Evolutionary conservation across 768 basidiomycete genomes (phyloP), one percentile per base, ranked within the genome.

Genomic region (Galerina marginata): DNA sequence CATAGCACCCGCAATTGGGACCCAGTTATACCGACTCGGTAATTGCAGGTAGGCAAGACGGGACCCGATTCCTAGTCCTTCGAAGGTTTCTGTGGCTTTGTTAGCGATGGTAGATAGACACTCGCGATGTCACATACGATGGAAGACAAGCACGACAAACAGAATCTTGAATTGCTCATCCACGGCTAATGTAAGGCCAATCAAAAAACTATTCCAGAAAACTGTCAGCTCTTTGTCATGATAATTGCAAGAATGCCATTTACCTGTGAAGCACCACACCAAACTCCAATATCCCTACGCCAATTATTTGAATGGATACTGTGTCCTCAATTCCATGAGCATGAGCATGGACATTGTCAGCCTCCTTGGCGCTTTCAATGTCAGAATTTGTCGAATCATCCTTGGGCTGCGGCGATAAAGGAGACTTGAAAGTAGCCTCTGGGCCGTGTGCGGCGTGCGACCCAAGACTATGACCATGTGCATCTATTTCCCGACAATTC

Each of bases 101-200:
- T 51, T 0, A 46, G 42, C 1, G 40, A 25, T 20, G 6, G 14
- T 20, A 33, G 29, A 58, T 15, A 42, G 29, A 26, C 11, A 23
- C 15, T n/a, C 14, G 10, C 23, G n/a, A 58, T 29, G 29, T 16
- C 15, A 85, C 91, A 70, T 71, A 95, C 94, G 96, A 69, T 98
- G 96, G 77, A 96, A 95, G 67, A 95, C 77, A 25, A 97, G 72
- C 53, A 99, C 96, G 59, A 93, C 77, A 71, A 97, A 95, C n/a
- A 99, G 84, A 15, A 90, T 74, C 64, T 85, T 92, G 77, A 98
- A 97, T 38, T 84, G 71, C 4, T 81, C 75, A 66, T 89, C 87
- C n/a, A 95, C 93, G n/a, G 95, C 95, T 42, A 98, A 84, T 0
- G 96, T 96, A 36, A 98, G 77, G 0, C 96, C 96, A 61, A 97